Conservation (phyloP, 2,329 filamentous ascomycete genomes). For the Malbranchea cinnamomea region DNA sequence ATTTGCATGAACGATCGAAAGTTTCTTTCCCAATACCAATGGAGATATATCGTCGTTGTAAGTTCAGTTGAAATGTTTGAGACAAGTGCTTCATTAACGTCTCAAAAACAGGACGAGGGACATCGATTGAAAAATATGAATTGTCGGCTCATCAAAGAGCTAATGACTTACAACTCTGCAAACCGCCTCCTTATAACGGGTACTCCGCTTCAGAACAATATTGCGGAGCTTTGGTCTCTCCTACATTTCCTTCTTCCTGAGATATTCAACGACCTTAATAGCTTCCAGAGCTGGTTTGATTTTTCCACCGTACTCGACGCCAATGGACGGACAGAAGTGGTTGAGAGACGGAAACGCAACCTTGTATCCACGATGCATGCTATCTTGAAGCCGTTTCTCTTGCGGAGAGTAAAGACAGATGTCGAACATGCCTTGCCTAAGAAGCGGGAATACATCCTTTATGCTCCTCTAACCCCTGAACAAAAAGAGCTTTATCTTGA, state of each 20-base stretch:
- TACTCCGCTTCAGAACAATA: constrained; percentile 88
- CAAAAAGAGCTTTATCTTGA: constrained; percentile 83
- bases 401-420: constrained; percentile 82
- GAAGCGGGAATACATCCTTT: constrained; percentile 92
- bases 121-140: constrained; percentile 97
- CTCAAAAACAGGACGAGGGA: constrained; percentile 58
- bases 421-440: constrained; percentile 85
- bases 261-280: constrained; percentile 84
- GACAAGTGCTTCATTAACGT: not conserved
- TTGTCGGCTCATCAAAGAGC: constrained; percentile 74
- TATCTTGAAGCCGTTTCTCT: constrained; percentile 77
- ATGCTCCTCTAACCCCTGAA: constrained; percentile 77
- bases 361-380: constrained; percentile 80
- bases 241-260: constrained; percentile 85
- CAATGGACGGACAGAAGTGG: constrained; percentile 60
- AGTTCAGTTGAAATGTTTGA: constrained; percentile 15
- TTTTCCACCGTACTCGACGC: constrained; percentile 85
- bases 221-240: constrained; percentile 87
- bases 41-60: constrained; percentile 95
- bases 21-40: constrained; percentile 67
- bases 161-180: constrained; percentile 77
- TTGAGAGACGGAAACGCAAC: constrained; percentile 61
- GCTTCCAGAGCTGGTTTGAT: constrained; percentile 93
- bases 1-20: constrained; percentile 86
- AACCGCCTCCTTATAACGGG: constrained; percentile 88